Evolutionary conservation across 2,329 filamentous ascomycete species (phyloP).

Genomic region (Colletotrichum spaethianum): DNA sequence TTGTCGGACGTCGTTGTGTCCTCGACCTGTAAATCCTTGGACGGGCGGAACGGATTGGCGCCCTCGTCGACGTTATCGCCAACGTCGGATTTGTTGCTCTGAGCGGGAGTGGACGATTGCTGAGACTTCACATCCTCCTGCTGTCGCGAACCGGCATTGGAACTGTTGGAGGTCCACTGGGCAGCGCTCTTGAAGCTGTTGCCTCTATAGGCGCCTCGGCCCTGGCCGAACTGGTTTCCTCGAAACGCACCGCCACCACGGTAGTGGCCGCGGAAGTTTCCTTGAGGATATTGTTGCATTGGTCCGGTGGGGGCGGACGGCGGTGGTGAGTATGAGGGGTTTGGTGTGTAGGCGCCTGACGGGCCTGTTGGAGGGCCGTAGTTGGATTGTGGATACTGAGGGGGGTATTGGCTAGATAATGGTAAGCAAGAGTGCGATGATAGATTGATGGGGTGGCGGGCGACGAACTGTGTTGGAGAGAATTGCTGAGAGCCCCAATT

Average conservation of each 20-base stretch:
- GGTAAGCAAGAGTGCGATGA: slow-evolving; percentile 11
- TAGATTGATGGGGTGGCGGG: neutral
- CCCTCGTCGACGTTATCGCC: slow-evolving; percentile 62
- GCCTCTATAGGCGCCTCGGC: slow-evolving; percentile 69
- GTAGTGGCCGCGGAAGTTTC: slow-evolving; percentile 60
- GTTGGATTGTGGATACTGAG: slow-evolving; percentile 70
- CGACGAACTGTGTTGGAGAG: slow-evolving; percentile 52
- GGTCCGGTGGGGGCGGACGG: slow-evolving; percentile 72
- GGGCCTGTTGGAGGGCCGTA: slow-evolving; percentile 68
- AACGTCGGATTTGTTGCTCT: slow-evolving; percentile 45
- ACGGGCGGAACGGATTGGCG: slow-evolving; percentile 73
- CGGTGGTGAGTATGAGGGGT: slow-evolving; percentile 62
- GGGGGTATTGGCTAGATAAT: slow-evolving; percentile 70
- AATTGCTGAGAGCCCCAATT: slow-evolving; percentile 63
- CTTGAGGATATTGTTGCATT: slow-evolving; percentile 65
- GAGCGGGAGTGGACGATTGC: slow-evolving; percentile 41
- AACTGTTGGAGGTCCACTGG: slow-evolving; percentile 75
- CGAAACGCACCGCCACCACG: slow-evolving; percentile 69
- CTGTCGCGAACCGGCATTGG: slow-evolving; percentile 59
- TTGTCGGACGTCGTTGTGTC: slow-evolving; percentile 63
- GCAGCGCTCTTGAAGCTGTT: slow-evolving; percentile 73
- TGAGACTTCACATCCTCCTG: slow-evolving; percentile 51
- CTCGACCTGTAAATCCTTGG: slow-evolving; percentile 76
- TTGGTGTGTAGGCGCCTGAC: slow-evolving; percentile 68
- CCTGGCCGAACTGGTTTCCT: slow-evolving; percentile 68